Evolutionary conservation across 805 yeast genomes (phyloP).

Genomic region (Hanseniaspora thailandica): DNA sequence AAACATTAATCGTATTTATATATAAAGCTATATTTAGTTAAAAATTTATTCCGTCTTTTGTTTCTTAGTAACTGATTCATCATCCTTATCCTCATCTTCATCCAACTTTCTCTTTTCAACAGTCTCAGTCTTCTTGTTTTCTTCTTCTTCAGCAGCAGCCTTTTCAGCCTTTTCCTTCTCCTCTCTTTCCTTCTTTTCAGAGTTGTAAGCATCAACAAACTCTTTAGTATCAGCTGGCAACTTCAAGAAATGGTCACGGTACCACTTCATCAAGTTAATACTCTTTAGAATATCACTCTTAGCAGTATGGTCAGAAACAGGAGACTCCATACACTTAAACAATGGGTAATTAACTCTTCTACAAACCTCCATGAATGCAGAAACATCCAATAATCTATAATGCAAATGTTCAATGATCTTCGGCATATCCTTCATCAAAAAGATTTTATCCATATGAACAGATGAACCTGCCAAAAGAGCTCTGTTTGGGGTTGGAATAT

Average conservation of each 20-base stretch:
- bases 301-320: constrained; percentile 73
- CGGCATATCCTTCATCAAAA: constrained; percentile 78
- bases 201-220: constrained; percentile 3
- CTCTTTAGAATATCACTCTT: constrained; percentile 79
- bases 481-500: constrained; percentile 39
- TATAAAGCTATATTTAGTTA: not conserved
- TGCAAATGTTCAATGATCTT: constrained; percentile 45
- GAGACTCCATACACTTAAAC: constrained; percentile 34
- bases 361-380: constrained; percentile 72
- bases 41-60: constrained; percentile 1
- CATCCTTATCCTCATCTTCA: constrained; percentile 5
- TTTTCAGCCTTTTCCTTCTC: not conserved
- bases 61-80: constrained; percentile 1
- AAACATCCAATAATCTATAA: constrained; percentile 82
- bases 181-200: constrained; percentile 10
- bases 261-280: constrained; percentile 72
- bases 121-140: not conserved
- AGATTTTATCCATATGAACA: constrained; percentile 80
- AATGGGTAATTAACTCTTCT: constrained; percentile 62
- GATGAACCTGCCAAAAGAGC: constrained; percentile 87
- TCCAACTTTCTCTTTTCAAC: not conserved
- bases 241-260: constrained; percentile 50
- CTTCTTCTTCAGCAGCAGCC: no score
- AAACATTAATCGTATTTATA: not conserved
- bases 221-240: constrained; percentile 17